Evolutionary conservation across 345 rosid genomes (phyloP), one percentile per base, ranked within the genome.

Genomic region (Bruguiera parviflora): DNA sequence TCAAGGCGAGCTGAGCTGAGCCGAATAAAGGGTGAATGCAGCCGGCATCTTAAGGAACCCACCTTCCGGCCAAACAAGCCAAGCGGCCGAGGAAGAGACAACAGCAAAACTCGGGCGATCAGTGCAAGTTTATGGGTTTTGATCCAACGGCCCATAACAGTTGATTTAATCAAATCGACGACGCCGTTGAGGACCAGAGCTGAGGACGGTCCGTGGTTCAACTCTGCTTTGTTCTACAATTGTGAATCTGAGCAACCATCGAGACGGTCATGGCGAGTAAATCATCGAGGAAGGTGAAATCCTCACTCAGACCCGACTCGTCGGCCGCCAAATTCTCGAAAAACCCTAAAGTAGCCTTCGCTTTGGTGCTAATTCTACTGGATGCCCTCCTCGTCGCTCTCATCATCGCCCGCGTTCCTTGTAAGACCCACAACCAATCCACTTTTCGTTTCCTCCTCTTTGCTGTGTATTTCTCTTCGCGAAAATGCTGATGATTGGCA

Each of bases 351-450:
- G 43, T 71, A 11, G 66, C 84, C 11, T 77, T 87, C 58, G 83
- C 88, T 21, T 61, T 84, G 6, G 88, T 79, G 52, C 72, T 91
- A 66, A 71, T 88, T 58, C 20, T 83, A 27, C 57, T 71, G 1
- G 96, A 91, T 69, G 80, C 96, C 4, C 35, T 91, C 70, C 88
- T 95, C 19, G 89, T 90, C 31, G 76, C 88, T 43, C 85, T 92
- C 67, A 86, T 95, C 61, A 81, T 92, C 77, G 84, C 85, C 72
- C 87, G 79, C 53, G 93, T 95, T 66, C 99, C 96, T 16, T 92
- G 99, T 92, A 82, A 83, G 85, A 70, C 74, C 74, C 19, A 11
- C 13, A 65, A 51, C 28, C 5, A 3, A 31, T 62, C 60, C 53
- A 21, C 20, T 21, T 21, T 56, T 55, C 25, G 18, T 15, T 25